These are phyloP conservation scores for Clarireedia sp. DNA, from an alignment of 2,329 filamentous ascomycete genomes.

Conservation along the genomic window DNA sequence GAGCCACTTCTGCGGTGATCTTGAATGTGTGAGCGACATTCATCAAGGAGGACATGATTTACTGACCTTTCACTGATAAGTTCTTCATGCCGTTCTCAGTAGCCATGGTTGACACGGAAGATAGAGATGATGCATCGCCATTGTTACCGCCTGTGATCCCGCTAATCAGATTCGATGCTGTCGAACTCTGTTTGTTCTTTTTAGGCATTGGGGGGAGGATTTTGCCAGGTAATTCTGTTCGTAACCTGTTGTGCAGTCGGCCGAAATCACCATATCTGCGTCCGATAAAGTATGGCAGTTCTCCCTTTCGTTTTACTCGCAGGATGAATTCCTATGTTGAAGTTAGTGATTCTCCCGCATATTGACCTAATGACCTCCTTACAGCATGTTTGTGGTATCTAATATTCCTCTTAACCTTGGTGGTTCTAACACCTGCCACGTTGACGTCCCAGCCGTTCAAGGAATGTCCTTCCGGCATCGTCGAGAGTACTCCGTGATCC, in stretches of 20 bases:
- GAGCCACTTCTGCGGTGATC: slow-evolving; percentile 15
- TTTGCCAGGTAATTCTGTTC: slow-evolving; percentile 83
- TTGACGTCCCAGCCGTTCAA: slow-evolving; percentile 98
- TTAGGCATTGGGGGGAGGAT: slow-evolving; percentile 77
- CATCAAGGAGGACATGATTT: background rate
- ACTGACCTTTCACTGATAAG: slow-evolving; percentile 37
- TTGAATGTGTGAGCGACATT: slow-evolving; percentile 7
- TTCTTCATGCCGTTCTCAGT: slow-evolving; percentile 25
- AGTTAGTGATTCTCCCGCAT: slow-evolving; percentile 3
- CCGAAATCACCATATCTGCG: slow-evolving; percentile 84
- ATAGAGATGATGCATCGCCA: slow-evolving; percentile 71
- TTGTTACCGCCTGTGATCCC: slow-evolving; percentile 46
- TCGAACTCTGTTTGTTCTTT: slow-evolving; percentile 80
- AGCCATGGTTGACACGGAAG: slow-evolving; percentile 34
- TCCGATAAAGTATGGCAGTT: slow-evolving; percentile 70
- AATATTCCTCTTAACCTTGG: slow-evolving; percentile 75
- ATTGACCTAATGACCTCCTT: slow-evolving; percentile 29
- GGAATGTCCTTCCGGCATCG: slow-evolving; percentile 81
- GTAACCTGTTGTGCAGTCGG: slow-evolving; percentile 68
- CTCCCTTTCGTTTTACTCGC: slow-evolving; percentile 69
- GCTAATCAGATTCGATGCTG: slow-evolving; percentile 49
- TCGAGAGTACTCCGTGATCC: slow-evolving; percentile 79
- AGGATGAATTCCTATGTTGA: slow-evolving; percentile 71
- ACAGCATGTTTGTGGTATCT: slow-evolving; percentile 87
- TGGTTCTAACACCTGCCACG: slow-evolving; percentile 78